Conservation (phyloP, 2,329 filamentous ascomycete species). For the Alternaria brassicicola region DNA sequence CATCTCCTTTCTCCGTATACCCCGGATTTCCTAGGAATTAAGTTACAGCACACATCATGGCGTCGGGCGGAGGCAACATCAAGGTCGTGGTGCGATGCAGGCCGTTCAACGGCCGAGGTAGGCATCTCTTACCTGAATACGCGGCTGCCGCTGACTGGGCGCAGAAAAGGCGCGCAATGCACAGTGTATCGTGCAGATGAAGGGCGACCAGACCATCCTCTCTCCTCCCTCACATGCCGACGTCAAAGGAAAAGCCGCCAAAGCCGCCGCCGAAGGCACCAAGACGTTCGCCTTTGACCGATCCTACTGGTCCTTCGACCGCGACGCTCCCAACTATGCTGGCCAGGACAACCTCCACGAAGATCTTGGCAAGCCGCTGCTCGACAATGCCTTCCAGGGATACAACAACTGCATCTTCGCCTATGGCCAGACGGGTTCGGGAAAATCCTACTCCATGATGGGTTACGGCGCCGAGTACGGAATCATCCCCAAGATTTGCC, state of each 20-base stretch:
- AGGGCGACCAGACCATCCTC: slow-evolving; percentile 87
- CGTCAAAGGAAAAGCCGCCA: slow-evolving; percentile 68
- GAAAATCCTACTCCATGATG: slow-evolving; percentile 99
- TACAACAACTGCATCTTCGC: slow-evolving; percentile 99
- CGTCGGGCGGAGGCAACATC: slow-evolving; percentile 89
- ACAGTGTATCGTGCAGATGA: slow-evolving; percentile 98
- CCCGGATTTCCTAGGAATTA: slow-evolving; percentile 7
- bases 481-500: slow-evolving; percentile 95
- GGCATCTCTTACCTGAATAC: neutral
- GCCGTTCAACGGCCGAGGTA: slow-evolving; percentile 95
- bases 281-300: slow-evolving; percentile 96
- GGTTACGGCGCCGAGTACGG: slow-evolving; percentile 95
- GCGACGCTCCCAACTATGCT: slow-evolving; percentile 79
- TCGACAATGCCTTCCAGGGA: slow-evolving; percentile 97
- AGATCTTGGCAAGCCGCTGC: slow-evolving; percentile 84
- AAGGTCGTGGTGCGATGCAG: slow-evolving; percentile 98
- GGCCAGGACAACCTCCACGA: slow-evolving; percentile 87
- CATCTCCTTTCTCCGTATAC: slow-evolving; percentile 20
- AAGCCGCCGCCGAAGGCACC: slow-evolving; percentile 66
- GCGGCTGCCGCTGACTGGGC: slow-evolving; percentile 23
- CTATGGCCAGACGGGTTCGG: slow-evolving; percentile 96
- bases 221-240: slow-evolving; percentile 68
- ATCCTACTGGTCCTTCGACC: slow-evolving; percentile 98
- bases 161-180: slow-evolving; percentile 86
- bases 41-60: slow-evolving; percentile 56